Conservation (phyloP, 2,329 filamentous ascomycete genomes). For the Plectosphaerella cucumerina region DNA sequence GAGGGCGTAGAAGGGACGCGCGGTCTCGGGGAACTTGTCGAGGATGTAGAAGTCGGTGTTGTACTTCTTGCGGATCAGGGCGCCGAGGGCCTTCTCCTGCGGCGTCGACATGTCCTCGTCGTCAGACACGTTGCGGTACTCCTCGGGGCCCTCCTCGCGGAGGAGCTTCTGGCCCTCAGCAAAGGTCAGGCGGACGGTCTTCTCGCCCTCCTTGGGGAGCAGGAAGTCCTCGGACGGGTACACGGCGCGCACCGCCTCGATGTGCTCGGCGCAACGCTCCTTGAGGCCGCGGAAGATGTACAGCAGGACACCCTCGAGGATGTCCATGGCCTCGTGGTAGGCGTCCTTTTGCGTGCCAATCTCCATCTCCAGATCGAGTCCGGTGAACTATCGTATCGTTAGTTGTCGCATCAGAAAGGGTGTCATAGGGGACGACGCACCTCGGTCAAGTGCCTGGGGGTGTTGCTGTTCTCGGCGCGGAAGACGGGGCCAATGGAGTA, state of each 20-base stretch:
- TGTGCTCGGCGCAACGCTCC: slow-evolving; percentile 64
- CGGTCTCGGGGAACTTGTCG: slow-evolving; percentile 89
- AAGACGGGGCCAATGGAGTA: slow-evolving; percentile 79
- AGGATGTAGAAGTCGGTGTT: slow-evolving; percentile 94
- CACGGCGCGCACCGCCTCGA: slow-evolving; percentile 65
- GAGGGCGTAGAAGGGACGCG: slow-evolving; percentile 91
- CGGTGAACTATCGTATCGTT: slow-evolving; percentile 57
- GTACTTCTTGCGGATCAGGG: slow-evolving; percentile 82
- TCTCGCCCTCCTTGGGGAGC: slow-evolving; percentile 69
- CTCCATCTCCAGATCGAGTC: slow-evolving; percentile 87
- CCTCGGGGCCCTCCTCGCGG: slow-evolving; percentile 65
- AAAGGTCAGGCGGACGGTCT: slow-evolving; percentile 73
- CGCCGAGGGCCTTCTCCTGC: slow-evolving; percentile 85
- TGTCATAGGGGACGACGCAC: slow-evolving; percentile 20
- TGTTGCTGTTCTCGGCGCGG: slow-evolving; percentile 82
- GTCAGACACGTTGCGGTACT: slow-evolving; percentile 65
- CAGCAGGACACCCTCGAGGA: slow-evolving; percentile 71
- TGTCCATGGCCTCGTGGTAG: slow-evolving; percentile 70
- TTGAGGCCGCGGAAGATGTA: slow-evolving; percentile 72
- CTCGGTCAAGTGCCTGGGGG: slow-evolving; percentile 79
- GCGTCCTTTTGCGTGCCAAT: slow-evolving; percentile 56
- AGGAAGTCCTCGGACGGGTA: slow-evolving; percentile 78
- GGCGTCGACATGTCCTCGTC: slow-evolving; percentile 78
- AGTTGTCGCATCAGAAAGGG: slow-evolving; percentile 5
- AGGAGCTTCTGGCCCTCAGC: slow-evolving; percentile 74